Conservation (phyloP, 2,329 filamentous ascomycete genomes). For the Colletotrichum lupini region DNA sequence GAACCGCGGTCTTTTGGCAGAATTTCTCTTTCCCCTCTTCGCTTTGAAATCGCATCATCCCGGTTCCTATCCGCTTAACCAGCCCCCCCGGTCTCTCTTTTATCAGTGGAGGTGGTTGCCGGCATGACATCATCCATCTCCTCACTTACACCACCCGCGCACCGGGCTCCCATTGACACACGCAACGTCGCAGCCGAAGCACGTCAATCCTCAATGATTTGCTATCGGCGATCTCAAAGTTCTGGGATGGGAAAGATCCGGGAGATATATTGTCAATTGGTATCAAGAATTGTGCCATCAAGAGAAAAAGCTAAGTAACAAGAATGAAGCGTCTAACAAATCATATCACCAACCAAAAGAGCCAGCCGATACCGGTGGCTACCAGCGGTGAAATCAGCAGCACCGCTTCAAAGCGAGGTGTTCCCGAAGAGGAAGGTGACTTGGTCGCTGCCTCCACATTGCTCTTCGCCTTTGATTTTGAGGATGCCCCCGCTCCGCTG, state of each 20-base stretch:
- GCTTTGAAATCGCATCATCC: constrained; percentile 23
- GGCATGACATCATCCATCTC: constrained; percentile 31
- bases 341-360: background rate
- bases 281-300: background rate
- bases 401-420: background rate
- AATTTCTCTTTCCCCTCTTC: background rate
- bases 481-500: background rate
- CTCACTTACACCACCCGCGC: constrained; percentile 26
- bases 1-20: background rate
- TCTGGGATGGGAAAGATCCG: background rate
- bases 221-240: background rate
- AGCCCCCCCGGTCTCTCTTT: constrained; percentile 3
- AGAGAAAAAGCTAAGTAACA: background rate
- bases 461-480: background rate
- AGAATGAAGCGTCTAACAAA: background rate
- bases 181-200: constrained; percentile 17
- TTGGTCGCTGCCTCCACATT: background rate
- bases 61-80: background rate
- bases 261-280: background rate
- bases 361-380: background rate
- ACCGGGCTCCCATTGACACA: constrained; percentile 2
- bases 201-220: background rate
- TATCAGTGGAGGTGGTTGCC: background rate
- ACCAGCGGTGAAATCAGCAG: background rate
- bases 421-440: constrained; percentile 17